Evolutionary conservation across 306 rosid genomes (phyloP).

Genomic region (Mucuna pruriens): DNA sequence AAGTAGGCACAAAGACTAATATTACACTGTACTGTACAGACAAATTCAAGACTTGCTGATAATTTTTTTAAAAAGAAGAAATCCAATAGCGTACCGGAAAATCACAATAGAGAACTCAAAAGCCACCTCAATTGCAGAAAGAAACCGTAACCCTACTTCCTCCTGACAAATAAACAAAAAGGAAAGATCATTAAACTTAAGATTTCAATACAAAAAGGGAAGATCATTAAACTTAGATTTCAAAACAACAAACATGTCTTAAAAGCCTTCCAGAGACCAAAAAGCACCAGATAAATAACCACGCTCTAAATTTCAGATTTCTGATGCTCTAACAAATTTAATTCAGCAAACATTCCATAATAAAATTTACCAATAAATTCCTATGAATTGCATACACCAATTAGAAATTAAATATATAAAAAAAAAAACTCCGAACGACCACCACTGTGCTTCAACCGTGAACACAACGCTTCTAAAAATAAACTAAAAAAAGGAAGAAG

Average conservation of each 20-base stretch:
- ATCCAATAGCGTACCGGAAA: conserved; percentile 5
- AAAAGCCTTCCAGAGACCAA: conserved; percentile 18
- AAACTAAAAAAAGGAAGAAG: background rate
- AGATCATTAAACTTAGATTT: conserved; percentile 2
- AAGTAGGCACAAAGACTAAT: background rate
- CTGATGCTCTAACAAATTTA: conserved; percentile 7
- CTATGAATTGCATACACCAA: conserved; percentile 5
- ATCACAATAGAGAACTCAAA: conserved; percentile 28
- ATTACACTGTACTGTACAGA: background rate
- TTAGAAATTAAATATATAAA: background rate
- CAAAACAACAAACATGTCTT: background rate
- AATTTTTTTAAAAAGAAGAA: background rate
- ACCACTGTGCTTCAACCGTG: background rate
- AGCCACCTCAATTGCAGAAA: conserved; percentile 35
- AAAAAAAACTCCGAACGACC: background rate
- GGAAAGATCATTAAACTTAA: background rate
- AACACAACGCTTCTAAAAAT: conserved; percentile 21
- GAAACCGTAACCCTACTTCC: conserved; percentile 32
- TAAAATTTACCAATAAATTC: background rate
- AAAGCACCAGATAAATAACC: conserved; percentile 2
- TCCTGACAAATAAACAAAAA: conserved; percentile 43
- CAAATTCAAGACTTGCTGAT: conserved; percentile 11
- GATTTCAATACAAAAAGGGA: background rate
- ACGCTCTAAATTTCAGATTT: background rate
- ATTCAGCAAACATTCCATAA: background rate